These are phyloP conservation scores for Boletus mariae DNA, from an alignment of 1,284 basidiomycete genomes.

Conservation along the genomic window DNA sequence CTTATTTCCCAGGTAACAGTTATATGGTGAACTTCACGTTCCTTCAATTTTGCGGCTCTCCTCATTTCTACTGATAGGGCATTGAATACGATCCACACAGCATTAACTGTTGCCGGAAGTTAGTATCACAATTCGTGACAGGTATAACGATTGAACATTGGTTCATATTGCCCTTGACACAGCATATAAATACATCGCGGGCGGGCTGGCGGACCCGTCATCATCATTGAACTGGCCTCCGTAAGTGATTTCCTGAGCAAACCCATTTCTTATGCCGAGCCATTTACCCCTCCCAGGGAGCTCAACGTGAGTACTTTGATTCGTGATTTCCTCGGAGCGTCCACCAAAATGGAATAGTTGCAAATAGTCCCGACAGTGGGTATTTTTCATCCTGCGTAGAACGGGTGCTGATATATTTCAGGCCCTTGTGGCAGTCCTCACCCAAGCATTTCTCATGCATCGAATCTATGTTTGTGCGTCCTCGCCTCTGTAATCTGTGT, in stretches of 20 bases:
- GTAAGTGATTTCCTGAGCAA: conserved; percentile 3
- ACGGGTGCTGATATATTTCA: background rate
- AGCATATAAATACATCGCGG: conserved; percentile 17
- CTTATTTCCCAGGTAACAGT: conserved; percentile 1
- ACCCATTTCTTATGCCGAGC: background rate
- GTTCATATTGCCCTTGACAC: background rate
- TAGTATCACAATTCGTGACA: background rate
- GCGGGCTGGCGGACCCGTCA: background rate
- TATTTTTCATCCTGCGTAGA: background rate
- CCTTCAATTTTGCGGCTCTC: background rate
- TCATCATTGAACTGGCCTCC: background rate
- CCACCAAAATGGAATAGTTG: conserved; percentile 7
- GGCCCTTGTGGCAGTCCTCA: background rate
- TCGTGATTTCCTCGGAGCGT: background rate
- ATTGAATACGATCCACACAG: conserved; percentile 9
- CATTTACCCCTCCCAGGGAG: conserved; percentile 7
- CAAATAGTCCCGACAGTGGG: conserved; percentile 7
- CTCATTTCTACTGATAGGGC: conserved; percentile 1
- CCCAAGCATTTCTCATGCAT: conserved; percentile 13
- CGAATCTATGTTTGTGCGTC: conserved; percentile 16
- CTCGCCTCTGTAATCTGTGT: background rate
- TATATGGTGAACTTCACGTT: conserved; percentile 1
- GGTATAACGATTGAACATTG: background rate
- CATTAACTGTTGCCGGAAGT: conserved; percentile 5
- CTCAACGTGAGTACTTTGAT: conserved; percentile 11